phyloP scores from a whole-genome alignment of 192 early-diverging fungal species.

The Coemansia sp. region DNA sequence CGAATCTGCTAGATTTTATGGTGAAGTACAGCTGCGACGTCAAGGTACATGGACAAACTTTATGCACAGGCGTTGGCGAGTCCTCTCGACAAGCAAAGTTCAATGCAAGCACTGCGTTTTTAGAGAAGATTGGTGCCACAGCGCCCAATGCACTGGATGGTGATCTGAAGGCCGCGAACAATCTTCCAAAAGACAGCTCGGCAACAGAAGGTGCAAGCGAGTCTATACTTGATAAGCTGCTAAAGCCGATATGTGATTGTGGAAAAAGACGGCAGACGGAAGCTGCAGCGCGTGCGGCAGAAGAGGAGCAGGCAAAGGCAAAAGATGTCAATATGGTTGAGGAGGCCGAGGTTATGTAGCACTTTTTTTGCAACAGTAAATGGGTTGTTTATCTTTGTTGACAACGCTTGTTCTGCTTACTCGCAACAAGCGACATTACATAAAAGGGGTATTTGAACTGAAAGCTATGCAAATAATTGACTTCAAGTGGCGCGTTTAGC shows the following conservation, averaged over 20 bases:
- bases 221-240: constrained; percentile 27
- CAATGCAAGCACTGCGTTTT: constrained; percentile 24
- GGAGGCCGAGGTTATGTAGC: constrained; percentile 8
- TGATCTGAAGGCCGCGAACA: constrained; percentile 18
- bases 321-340: background rate
- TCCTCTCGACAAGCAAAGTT: constrained; percentile 44
- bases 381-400: background rate
- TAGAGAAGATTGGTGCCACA: constrained; percentile 30
- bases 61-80: constrained; percentile 30
- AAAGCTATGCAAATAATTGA: background rate
- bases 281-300: constrained; percentile 11
- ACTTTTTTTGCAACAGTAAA: background rate
- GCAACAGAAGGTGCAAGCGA: background rate
- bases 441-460: background rate
- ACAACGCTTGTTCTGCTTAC: background rate
- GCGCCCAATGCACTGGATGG: constrained; percentile 45
- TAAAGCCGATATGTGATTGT: constrained; percentile 46
- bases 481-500: background rate
- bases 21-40: constrained; percentile 36
- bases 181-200: background rate
- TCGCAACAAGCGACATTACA: background rate
- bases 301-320: constrained; percentile 1
- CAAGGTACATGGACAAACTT: constrained; percentile 14
- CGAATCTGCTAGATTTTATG: constrained; percentile 33
- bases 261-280: constrained; percentile 16